These are phyloP conservation scores for Urtica urens DNA, from an alignment of 306 rosid species.

Conservation along the genomic window DNA sequence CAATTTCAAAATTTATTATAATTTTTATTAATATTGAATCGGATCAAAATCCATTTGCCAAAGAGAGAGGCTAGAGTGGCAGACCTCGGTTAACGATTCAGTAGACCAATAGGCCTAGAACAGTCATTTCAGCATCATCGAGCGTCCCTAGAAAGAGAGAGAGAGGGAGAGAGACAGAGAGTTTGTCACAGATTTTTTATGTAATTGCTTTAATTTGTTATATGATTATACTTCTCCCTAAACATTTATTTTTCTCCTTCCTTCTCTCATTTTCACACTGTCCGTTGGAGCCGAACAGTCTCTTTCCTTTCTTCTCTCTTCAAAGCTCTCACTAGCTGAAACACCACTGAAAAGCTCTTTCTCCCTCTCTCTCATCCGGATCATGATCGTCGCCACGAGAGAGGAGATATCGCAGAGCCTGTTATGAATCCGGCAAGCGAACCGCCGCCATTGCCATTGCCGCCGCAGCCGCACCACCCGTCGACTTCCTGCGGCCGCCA, in stretches of 20 bases:
- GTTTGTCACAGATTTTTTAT: slow-evolving; percentile 10
- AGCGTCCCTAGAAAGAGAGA: slow-evolving; percentile 13
- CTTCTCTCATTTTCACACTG: slow-evolving; percentile 23
- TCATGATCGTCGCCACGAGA: slow-evolving; percentile 46
- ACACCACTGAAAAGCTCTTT: slow-evolving; percentile 2
- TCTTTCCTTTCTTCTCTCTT: slow-evolving; percentile 7
- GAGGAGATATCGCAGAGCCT: slow-evolving; percentile 26
- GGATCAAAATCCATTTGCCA: background rate
- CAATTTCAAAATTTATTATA: no score
- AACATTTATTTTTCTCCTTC: slow-evolving; percentile 17
- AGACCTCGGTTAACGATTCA: slow-evolving; percentile 17
- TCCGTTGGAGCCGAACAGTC: slow-evolving; percentile 70
- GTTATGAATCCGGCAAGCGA: slow-evolving; percentile 66
- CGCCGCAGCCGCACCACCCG: slow-evolving; percentile 53
- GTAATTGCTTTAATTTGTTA: background rate
- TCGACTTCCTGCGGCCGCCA: slow-evolving; percentile 78
- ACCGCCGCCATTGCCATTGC: slow-evolving; percentile 36
- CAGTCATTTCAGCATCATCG: slow-evolving; percentile 18
- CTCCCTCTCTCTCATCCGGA: slow-evolving; percentile 23
- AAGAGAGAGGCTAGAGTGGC: slow-evolving; percentile 2
- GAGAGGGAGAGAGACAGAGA: background rate
- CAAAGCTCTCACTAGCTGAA: background rate
- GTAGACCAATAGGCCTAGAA: slow-evolving; percentile 11
- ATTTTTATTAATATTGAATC: background rate
- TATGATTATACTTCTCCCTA: background rate